Percentiles rank a stretch among this genome's conserved stretches.
These are phyloP conservation scores for Pleurotus salmoneostramineus DNA, from an alignment of 768 basidiomycete species.

Conservation along the genomic window DNA sequence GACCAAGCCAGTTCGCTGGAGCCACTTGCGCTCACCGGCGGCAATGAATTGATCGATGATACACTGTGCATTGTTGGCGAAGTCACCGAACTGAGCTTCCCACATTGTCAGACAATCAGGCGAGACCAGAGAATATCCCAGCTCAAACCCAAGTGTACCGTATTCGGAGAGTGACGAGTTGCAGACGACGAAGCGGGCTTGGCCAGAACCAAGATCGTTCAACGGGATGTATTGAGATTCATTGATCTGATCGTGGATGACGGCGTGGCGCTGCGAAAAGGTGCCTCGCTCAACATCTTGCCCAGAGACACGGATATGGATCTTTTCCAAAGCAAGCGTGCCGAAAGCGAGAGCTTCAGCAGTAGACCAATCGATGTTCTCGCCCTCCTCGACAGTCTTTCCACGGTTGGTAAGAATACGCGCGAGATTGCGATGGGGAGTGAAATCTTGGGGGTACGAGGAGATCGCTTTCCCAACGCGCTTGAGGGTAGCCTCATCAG, in stretches of 20 bases:
- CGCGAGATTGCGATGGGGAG: conserved; percentile 87
- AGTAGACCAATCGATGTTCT: conserved; percentile 95
- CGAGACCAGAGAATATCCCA: conserved; percentile 97
- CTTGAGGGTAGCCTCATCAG: conserved; percentile 71
- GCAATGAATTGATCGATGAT: conserved; percentile 99
- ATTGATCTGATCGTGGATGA: conserved; percentile 93
- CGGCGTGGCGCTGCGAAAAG: conserved; percentile 97
- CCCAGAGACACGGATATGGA: conserved; percentile 92
- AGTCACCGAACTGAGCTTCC: conserved; percentile 99
- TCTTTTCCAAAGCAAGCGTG: conserved; percentile 86
- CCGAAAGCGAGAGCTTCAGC: conserved; percentile 98
- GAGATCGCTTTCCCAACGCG: conserved; percentile 87
- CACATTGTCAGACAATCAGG: conserved; percentile 91
- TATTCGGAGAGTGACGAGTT: conserved; percentile 97
- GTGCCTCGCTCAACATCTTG: conserved; percentile 99
- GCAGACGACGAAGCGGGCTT: conserved; percentile 92
- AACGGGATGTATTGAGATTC: conserved; percentile 89
- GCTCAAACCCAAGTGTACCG: conserved; percentile 93
- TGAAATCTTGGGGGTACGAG: conserved; percentile 80
- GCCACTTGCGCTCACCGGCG: conserved; percentile 96
- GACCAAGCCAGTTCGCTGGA: conserved; percentile 89
- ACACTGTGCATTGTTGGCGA: conserved; percentile 95
- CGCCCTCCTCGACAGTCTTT: conserved; percentile 87
- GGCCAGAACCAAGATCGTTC: conserved; percentile 81
- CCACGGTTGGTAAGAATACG: conserved; percentile 87